These are phyloP conservation scores for Xerocomus brunneocitrinus DNA, from an alignment of 768 basidiomycete species.

Conservation along the genomic window DNA sequence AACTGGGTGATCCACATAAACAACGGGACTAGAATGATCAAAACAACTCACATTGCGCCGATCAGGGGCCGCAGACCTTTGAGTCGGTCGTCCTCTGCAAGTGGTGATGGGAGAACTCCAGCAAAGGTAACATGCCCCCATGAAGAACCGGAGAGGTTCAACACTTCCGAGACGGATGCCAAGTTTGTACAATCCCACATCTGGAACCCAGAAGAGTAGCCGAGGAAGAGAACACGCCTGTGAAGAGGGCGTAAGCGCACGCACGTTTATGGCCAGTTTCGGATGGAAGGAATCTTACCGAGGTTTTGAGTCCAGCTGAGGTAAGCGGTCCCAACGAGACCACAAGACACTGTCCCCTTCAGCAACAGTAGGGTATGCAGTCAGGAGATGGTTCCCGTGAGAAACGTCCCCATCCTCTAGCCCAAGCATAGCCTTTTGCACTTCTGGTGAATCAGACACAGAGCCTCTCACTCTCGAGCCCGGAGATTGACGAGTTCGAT, in stretches of 20 bases:
- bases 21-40: not conserved
- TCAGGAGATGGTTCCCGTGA: constrained; percentile 2
- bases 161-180: constrained; percentile 46
- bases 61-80: constrained; percentile 32
- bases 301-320: constrained; percentile 14
- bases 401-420: constrained; percentile 24
- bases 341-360: constrained; percentile 31
- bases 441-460: constrained; percentile 4
- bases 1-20: constrained; percentile 17
- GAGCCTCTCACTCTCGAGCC: constrained; percentile 2
- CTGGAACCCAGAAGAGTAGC: constrained; percentile 49
- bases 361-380: constrained; percentile 29
- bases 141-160: constrained; percentile 41
- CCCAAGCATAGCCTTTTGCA: constrained; percentile 5
- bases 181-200: constrained; percentile 61
- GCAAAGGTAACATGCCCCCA: constrained; percentile 38
- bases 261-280: not conserved
- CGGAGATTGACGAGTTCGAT: constrained; percentile 6
- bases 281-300: constrained; percentile 11
- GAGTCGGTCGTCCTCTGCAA: constrained; percentile 26
- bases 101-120: constrained; percentile 36
- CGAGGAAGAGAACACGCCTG: constrained; percentile 49
- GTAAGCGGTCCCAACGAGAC: constrained; percentile 31
- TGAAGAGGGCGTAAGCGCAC: constrained; percentile 3
- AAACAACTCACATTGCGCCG: constrained; percentile 31